phyloP scores from a whole-genome alignment of 257 asterid genomes.

The Scutellaria barbata region DNA sequence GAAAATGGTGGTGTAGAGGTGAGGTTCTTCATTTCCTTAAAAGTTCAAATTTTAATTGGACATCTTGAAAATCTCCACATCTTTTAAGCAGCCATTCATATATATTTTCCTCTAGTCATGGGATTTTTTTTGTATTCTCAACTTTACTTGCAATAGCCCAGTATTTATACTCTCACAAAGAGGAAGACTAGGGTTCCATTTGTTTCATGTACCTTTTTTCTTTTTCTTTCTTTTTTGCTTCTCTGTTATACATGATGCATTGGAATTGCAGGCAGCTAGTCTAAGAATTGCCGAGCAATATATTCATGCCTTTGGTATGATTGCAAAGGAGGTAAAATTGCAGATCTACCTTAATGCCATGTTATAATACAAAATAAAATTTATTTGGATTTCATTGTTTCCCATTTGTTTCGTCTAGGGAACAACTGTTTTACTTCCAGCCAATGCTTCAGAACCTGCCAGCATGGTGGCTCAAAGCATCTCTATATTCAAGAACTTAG shows the following conservation, averaged over 20 bases:
- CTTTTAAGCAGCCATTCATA: slow-evolving; percentile 12
- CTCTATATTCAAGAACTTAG: slow-evolving; percentile 61
- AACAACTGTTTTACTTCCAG: slow-evolving; percentile 80
- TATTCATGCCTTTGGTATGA: slow-evolving; percentile 70
- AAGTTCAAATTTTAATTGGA: neutral
- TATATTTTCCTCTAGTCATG: no score
- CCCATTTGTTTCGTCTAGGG: slow-evolving; percentile 48
- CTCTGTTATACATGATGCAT: neutral
- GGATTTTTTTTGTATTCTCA: neutral
- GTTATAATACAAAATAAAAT: neutral
- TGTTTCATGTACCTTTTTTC: neutral
- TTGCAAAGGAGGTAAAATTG: slow-evolving; percentile 79
- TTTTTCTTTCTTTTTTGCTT: no score
- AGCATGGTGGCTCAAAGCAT: slow-evolving; percentile 76
- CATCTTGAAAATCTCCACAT: neutral
- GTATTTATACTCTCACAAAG: no score
- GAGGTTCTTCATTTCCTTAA: slow-evolving; percentile 36
- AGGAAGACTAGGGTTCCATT: neutral
- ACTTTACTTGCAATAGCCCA: neutral
- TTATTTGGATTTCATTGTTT: slow-evolving; percentile 1
- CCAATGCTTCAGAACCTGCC: slow-evolving; percentile 71
- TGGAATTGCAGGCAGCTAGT: slow-evolving; percentile 82
- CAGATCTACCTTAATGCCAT: slow-evolving; percentile 2
- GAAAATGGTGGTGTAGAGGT: slow-evolving; percentile 81
- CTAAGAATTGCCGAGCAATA: slow-evolving; percentile 92